Evolutionary conservation across 148 eudicot species (phyloP).

Genomic region (Vaccinium vitisidaea): DNA sequence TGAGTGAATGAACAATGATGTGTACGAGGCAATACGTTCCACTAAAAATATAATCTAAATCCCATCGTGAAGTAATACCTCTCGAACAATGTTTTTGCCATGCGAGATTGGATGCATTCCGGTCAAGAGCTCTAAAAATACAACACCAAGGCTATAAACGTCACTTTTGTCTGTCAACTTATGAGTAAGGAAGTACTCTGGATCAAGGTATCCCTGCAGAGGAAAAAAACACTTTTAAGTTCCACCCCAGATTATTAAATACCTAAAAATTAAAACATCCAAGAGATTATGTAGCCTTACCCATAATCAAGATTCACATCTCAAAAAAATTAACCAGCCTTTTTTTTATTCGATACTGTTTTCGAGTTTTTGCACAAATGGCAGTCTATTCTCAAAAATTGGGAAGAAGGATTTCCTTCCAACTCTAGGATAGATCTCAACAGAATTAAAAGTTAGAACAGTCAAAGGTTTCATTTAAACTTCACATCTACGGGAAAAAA

Average conservation of each 20-base stretch:
- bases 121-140: conserved; percentile 77
- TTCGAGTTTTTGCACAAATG: background rate
- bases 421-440: background rate
- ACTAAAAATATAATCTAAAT: background rate
- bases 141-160: conserved; percentile 84
- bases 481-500: background rate
- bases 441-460: background rate
- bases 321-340: background rate
- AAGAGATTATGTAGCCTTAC: background rate
- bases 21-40: background rate
- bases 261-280: background rate
- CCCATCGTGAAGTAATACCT: conserved; percentile 38
- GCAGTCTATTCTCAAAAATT: background rate
- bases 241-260: background rate
- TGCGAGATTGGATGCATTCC: conserved; percentile 69
- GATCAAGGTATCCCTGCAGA: conserved; percentile 87
- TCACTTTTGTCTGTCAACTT: conserved; percentile 85
- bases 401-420: background rate
- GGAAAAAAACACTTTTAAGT: background rate
- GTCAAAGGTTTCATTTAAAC: background rate
- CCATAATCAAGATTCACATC: background rate
- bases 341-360: background rate
- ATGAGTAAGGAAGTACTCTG: conserved; percentile 80
- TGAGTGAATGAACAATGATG: background rate
- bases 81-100: conserved; percentile 81